Evolutionary conservation across 345 rosid species (phyloP).

Genomic region (Hirschfeldia incana): DNA sequence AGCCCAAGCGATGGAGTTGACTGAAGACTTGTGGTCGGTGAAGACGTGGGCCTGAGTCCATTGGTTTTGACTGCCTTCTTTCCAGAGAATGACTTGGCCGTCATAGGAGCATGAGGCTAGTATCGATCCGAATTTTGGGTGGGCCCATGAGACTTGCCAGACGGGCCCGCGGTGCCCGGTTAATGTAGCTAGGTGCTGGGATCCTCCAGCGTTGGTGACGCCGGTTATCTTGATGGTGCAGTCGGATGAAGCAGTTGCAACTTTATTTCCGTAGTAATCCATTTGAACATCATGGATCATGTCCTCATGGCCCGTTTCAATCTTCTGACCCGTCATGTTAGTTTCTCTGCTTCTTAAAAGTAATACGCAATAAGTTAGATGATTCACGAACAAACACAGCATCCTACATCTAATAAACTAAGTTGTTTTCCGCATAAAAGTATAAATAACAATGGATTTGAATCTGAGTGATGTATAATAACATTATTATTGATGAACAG

Average conservation of each 20-base stretch:
- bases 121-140: constrained; percentile 65
- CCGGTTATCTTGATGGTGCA: constrained; percentile 58
- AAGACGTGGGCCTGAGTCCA: constrained; percentile 67
- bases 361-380: too few relatives aligned
- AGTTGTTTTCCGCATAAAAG: background rate
- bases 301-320: constrained; percentile 70
- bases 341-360: constrained; percentile 12
- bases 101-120: constrained; percentile 75
- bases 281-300: constrained; percentile 58
- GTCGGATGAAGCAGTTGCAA: constrained; percentile 71
- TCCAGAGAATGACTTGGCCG: constrained; percentile 70
- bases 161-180: constrained; percentile 69
- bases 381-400: background rate
- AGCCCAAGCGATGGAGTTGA: constrained; percentile 72
- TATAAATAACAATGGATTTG: background rate
- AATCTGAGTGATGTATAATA: background rate
- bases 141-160: constrained; percentile 71
- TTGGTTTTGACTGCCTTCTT: constrained; percentile 63
- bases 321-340: constrained; percentile 60
- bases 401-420: too few relatives aligned
- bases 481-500: background rate
- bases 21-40: constrained; percentile 63
- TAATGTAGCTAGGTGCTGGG: constrained; percentile 57
- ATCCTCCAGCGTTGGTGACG: constrained; percentile 48
- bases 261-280: constrained; percentile 73